Base-by-base conservation (phyloP, 768 basidiomycete species). In the Crepidotus variabilis region DNA sequence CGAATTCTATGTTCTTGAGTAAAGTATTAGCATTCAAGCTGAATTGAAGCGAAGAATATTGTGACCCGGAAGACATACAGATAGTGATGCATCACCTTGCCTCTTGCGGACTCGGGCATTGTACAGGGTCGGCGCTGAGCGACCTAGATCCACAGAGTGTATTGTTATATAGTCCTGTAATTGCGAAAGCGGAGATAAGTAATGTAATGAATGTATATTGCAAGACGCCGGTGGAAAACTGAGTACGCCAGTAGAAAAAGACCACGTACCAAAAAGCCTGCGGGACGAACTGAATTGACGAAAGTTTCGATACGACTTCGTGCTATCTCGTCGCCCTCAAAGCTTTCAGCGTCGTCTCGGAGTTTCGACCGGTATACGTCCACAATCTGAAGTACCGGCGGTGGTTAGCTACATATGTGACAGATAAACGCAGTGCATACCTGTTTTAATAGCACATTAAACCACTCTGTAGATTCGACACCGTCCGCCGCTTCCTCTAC, bases 401-500 rank as follows among this genome's bases (percentile, higher is more conserved):
- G 13, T 43, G 16, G 13, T 43, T 56, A 61, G 54, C 23, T 48
- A 45, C 32, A 47, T 36, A 59, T 46, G 57, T n/a, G 34, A 48
- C 35, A 51, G 23, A 24, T 45, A 10, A 28, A n/a, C 33, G 22
- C 22, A 35, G 21, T 35, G 52, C 69, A 51, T 61, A 90, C 94
- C 79, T 97, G 92, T 49, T 83, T 85, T 55, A 94, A 71, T 32
- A 99, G 76, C 20, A 83, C 75, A 68, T 97, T 98, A 59, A 98
- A 80, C 97, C 97, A 98, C 65, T 92, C 91, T 22, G 87, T 82
- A 0, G 92, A 89, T 69, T 98, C 96, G 39, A 78, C 39, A 16
- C 39, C 39, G 18, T 43, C 39, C 14, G 18, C 39, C 18, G 13
- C 39, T 11, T 43, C 39, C 5, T 43, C 39, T 11, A 11, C 14